A percentile compares a stretch with the other conserved stretches of the same genome.
Conservation (phyloP, 176 grass and related monocot species). For the Saccharum officinarum region DNA sequence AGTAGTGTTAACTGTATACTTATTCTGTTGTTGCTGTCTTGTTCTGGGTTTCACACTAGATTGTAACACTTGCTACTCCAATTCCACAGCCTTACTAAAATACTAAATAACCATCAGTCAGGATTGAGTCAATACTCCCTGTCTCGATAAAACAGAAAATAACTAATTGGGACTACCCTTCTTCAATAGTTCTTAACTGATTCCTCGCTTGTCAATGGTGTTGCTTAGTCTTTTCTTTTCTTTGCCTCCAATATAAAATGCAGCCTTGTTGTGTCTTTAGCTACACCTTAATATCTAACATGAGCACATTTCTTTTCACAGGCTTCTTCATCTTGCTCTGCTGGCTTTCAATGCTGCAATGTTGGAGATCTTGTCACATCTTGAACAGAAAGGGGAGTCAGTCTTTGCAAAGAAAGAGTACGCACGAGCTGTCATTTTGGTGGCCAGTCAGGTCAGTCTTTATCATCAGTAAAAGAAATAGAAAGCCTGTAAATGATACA, state of each 20-base stretch:
- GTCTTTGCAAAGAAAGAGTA: conserved; percentile 87
- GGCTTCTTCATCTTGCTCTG: conserved; percentile 69
- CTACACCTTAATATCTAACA: conserved; percentile 28
- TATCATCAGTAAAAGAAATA: conserved; percentile 27
- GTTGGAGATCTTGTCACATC: conserved; percentile 52
- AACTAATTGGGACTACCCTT: not conserved
- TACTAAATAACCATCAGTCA: conserved; percentile 8
- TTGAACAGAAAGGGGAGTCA: conserved; percentile 43
- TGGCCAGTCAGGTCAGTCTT: not conserved
- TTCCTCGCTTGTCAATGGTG: not conserved
- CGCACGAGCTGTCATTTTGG: conserved; percentile 72
- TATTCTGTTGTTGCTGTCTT: conserved; percentile 2
- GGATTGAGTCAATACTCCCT: not conserved
- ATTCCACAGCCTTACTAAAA: conserved; percentile 18
- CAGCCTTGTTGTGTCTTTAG: not conserved
- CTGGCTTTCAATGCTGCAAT: conserved; percentile 56
- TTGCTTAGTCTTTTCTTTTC: not conserved
- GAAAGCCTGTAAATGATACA: not conserved
- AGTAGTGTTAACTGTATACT: not conserved
- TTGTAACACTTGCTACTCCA: not conserved
- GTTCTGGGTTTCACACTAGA: conserved; percentile 8
- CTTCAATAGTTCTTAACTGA: not conserved
- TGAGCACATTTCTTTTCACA: conserved; percentile 47
- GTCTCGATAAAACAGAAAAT: conserved; percentile 1
- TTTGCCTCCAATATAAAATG: not conserved